These are phyloP conservation scores for Adenanthera pavonina DNA, from an alignment of 306 rosid genomes.

Conservation along the genomic window DNA sequence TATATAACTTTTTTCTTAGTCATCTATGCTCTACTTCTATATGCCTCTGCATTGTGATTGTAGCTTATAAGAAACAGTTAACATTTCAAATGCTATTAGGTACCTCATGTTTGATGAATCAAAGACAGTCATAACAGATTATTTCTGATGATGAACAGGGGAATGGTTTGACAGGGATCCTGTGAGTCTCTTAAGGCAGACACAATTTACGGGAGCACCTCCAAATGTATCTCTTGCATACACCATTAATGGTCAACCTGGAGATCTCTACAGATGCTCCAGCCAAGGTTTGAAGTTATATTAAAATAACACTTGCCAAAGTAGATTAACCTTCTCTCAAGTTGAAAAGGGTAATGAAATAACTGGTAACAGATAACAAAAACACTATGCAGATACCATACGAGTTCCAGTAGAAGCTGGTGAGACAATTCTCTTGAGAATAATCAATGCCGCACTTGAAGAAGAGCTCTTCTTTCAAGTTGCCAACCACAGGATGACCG, in stretches of 20 bases:
- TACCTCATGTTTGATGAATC: not conserved
- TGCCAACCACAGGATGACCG: conserved; percentile 83
- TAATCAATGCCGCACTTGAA: conserved; percentile 82
- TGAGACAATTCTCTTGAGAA: conserved; percentile 73
- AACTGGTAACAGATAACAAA: conserved; percentile 1
- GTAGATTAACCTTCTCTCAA: conserved; percentile 3
- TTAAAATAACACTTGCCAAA: conserved; percentile 23
- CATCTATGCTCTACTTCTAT: not conserved
- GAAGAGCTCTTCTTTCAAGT: conserved; percentile 81
- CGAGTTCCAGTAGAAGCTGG: conserved; percentile 60
- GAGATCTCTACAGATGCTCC: conserved; percentile 86
- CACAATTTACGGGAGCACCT: conserved; percentile 83
- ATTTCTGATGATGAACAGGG: conserved; percentile 55
- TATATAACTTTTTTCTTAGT: conserved; percentile 34
- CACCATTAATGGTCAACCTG: conserved; percentile 91
- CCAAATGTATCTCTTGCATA: conserved; percentile 80
- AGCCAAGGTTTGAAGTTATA: conserved; percentile 57
- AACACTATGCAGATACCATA: conserved; percentile 65
- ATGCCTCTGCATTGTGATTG: not conserved
- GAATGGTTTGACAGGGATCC: conserved; percentile 94
- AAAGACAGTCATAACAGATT: conserved; percentile 33
- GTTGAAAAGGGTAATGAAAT: conserved; percentile 6
- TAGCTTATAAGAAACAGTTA: not conserved
- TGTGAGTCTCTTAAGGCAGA: conserved; percentile 57
- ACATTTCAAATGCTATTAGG: not conserved